Percentiles rank a stretch among this genome's conserved stretches.
Conservation (phyloP, 2,329 filamentous ascomycete species). For the Penicillium sp. region DNA sequence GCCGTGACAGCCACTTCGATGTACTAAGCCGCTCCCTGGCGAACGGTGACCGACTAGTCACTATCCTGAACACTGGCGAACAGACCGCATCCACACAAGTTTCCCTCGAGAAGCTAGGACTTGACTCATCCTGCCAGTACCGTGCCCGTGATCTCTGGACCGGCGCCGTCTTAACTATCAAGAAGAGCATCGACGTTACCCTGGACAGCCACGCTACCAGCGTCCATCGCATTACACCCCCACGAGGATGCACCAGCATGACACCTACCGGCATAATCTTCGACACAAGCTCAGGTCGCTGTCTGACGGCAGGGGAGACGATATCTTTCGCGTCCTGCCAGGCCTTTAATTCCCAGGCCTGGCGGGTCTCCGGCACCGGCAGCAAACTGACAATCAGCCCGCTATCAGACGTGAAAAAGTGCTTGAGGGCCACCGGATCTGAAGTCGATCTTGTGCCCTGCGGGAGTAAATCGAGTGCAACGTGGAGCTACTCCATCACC, state of each 20-base stretch:
- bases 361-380: constrained; percentile 31
- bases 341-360: constrained; percentile 44
- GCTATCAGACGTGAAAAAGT: constrained; percentile 35
- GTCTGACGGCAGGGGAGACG: constrained; percentile 37
- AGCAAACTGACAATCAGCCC: constrained; percentile 38
- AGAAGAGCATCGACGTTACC: constrained; percentile 25
- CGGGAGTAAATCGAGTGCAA: constrained; percentile 26
- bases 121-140: constrained; percentile 31
- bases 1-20: constrained; percentile 45
- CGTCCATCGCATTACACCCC: constrained; percentile 45
- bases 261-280: constrained; percentile 51
- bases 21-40: constrained; percentile 48
- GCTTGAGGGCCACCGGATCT: constrained; percentile 28
- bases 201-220: constrained; percentile 42
- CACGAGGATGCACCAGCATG: constrained; percentile 22
- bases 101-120: constrained; percentile 37
- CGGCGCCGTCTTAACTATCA: constrained; percentile 25
- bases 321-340: constrained; percentile 40
- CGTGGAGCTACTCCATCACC: constrained; percentile 46
- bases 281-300: constrained; percentile 48
- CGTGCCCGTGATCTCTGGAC: constrained; percentile 48
- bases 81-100: constrained; percentile 30
- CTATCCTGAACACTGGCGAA: constrained; percentile 46
- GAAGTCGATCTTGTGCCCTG: constrained; percentile 18
- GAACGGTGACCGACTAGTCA: constrained; percentile 50